A percentile compares a stretch with the other conserved stretches of the same genome.
Conservation (phyloP, 257 asterid genomes). For the Handroanthus guayacan region DNA sequence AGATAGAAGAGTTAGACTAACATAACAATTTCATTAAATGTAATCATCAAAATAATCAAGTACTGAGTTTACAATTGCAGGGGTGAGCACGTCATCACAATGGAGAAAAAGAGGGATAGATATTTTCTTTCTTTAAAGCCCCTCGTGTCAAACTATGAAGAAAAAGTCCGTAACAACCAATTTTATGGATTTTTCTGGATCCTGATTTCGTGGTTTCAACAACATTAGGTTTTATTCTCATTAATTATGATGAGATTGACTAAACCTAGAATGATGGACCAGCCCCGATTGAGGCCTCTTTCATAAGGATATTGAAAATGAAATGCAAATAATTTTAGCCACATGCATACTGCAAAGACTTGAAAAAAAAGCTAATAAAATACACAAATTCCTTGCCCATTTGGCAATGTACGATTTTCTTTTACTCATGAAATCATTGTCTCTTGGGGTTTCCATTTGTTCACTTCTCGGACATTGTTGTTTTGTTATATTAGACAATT, state of each 20-base stretch:
- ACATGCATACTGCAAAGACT: constrained; percentile 28
- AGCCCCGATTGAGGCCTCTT: neutral
- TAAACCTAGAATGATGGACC: neutral
- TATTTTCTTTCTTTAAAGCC: neutral
- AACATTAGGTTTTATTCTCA: neutral
- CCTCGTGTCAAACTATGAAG: constrained; percentile 12
- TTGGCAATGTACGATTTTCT: neutral
- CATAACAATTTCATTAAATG: no score
- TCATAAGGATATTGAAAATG: constrained; percentile 24
- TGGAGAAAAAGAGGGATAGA: neutral
- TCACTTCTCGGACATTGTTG: neutral
- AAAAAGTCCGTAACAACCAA: constrained; percentile 21
- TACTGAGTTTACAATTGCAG: no score
- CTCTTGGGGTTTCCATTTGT: neutral
- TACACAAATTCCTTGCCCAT: constrained; percentile 1
- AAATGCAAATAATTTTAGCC: constrained; percentile 29
- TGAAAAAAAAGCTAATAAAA: neutral
- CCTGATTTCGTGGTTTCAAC: constrained; percentile 19
- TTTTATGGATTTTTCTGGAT: constrained; percentile 16
- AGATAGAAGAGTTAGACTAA: no score
- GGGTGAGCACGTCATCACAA: neutral
- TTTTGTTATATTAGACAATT: neutral
- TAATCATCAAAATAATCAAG: no score
- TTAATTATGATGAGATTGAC: constrained; percentile 32
- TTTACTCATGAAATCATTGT: neutral